Base-by-base conservation (phyloP, 2,329 filamentous ascomycete species). In the Arthrobotrys sinensis region DNA sequence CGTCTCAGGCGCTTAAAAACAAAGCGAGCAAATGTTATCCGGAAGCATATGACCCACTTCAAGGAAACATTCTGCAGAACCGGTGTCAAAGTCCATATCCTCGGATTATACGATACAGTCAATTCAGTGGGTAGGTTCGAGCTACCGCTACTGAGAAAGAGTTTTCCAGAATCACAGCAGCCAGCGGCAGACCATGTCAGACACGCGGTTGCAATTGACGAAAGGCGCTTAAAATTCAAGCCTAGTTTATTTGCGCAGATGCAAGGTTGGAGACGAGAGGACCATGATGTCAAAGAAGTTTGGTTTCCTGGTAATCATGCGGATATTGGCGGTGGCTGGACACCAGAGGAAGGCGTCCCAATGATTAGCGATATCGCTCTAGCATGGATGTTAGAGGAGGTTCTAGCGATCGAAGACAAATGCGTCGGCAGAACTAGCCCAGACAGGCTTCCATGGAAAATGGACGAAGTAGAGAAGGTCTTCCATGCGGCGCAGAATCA, bases 91-190 rank as follows among this genome's bases (percentile, higher is more conserved):
- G 93, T 95, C 78, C 88, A 88, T 1, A 94, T 95, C 80, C 86
- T 96, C 0, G 93, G 93, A 0, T 86, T 96, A 0, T 96, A 95
- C 80, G 92, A 95, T 81, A 94, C 92, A 0, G 92, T 95, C 79
- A 94, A 94, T 81, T 92, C 90, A 12, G 92, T 94, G 0, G 92
- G 92, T 0, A 87, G 88, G 2, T 96, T 96, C 76, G 93, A 96
- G 83, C 89, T 86, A 53, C 87, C 86, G 4, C 87, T 85, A 85
- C 57, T 82, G 38, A 80, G 80, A 72, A 87, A 1, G 87, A 81
- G 75, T 55, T 86, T 82, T 52, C 81, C 81, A 1, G 92, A 90
- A 89, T 94, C 95, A 91, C 89, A 93, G 82, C 88, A 92, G 43
- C 68, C 55, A 64, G 81, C 80, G 7, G 80, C 80, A 14, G 81